These are phyloP conservation scores for Afroboletus lepidellus DNA, from an alignment of 1,284 basidiomycete species.

Conservation along the genomic window DNA sequence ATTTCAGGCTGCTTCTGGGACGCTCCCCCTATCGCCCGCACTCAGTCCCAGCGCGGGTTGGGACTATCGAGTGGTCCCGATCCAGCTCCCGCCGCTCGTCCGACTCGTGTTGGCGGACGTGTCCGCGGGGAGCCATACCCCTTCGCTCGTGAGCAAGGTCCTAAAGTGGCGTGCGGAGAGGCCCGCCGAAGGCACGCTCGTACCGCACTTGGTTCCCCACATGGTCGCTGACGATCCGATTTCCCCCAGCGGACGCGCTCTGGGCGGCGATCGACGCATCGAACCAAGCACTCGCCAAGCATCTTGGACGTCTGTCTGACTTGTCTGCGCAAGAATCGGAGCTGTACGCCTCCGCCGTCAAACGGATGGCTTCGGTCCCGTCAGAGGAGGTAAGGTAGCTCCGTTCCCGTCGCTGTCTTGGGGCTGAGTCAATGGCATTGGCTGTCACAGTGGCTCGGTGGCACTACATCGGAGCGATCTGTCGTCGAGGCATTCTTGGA, in stretches of 20 bases:
- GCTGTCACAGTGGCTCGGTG: slow-evolving; percentile 21
- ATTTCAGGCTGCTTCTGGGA: slow-evolving; percentile 16
- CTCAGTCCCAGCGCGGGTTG: slow-evolving; percentile 56
- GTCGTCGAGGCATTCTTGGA: slow-evolving; percentile 49
- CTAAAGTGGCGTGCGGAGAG: slow-evolving; percentile 76
- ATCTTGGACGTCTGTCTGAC: slow-evolving; percentile 50
- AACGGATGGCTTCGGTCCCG: slow-evolving; percentile 57
- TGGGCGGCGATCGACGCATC: slow-evolving; percentile 70
- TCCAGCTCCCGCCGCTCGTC: slow-evolving; percentile 78
- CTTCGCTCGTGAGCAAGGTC: slow-evolving; percentile 86
- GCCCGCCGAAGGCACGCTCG: slow-evolving; percentile 51
- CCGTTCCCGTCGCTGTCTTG: background rate
- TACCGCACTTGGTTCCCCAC: background rate
- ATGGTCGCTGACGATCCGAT: slow-evolving; percentile 11
- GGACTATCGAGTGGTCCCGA: slow-evolving; percentile 66
- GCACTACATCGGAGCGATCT: slow-evolving; percentile 1
- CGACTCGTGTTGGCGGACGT: slow-evolving; percentile 89
- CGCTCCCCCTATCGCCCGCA: slow-evolving; percentile 33
- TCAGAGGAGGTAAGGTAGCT: slow-evolving; percentile 49
- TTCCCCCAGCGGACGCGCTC: slow-evolving; percentile 52
- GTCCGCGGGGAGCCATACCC: slow-evolving; percentile 91
- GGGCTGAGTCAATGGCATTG: background rate
- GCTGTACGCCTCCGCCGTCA: slow-evolving; percentile 55
- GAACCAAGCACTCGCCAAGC: slow-evolving; percentile 57
- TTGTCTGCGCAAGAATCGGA: slow-evolving; percentile 45